These are phyloP conservation scores for Russula virescens DNA, from an alignment of 768 basidiomycete species.

Conservation along the genomic window DNA sequence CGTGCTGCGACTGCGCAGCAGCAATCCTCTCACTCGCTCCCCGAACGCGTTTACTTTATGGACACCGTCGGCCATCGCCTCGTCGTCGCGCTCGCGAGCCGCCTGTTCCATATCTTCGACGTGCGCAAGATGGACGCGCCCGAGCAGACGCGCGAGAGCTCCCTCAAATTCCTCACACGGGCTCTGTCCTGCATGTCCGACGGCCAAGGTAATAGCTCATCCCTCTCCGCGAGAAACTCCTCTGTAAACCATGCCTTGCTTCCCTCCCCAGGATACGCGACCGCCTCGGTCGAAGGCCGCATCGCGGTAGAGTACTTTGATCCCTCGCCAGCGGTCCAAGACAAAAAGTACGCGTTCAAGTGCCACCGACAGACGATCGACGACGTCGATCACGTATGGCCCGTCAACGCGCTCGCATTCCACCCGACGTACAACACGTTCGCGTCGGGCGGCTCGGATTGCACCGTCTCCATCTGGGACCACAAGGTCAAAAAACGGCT, in stretches of 20 bases:
- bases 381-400: constrained; percentile 93
- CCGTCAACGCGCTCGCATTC: constrained; percentile 92
- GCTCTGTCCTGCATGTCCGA: constrained; percentile 88
- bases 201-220: constrained; percentile 59
- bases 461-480: constrained; percentile 94
- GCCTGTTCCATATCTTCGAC: constrained; percentile 87
- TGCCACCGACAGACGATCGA: constrained; percentile 89
- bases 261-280: constrained; percentile 69
- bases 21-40: constrained; percentile 58
- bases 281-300: constrained; percentile 89
- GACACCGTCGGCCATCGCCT: constrained; percentile 73
- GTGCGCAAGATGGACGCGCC: constrained; percentile 71
- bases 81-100: constrained; percentile 90
- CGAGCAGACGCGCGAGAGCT: constrained; percentile 80
- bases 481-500: constrained; percentile 94
- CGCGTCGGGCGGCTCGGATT: constrained; percentile 91
- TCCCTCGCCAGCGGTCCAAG: constrained; percentile 66
- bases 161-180: constrained; percentile 91
- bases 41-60: constrained; percentile 85
- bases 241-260: background rate
- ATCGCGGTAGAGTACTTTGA: constrained; percentile 98
- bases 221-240: background rate
- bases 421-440: constrained; percentile 94
- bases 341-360: constrained; percentile 92
- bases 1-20: constrained; percentile 53